Evolutionary conservation across 1,139 yeast genomes (phyloP), one percentile per base, ranked within the genome.

Genomic region (Zygotorulaspora mrakii): DNA sequence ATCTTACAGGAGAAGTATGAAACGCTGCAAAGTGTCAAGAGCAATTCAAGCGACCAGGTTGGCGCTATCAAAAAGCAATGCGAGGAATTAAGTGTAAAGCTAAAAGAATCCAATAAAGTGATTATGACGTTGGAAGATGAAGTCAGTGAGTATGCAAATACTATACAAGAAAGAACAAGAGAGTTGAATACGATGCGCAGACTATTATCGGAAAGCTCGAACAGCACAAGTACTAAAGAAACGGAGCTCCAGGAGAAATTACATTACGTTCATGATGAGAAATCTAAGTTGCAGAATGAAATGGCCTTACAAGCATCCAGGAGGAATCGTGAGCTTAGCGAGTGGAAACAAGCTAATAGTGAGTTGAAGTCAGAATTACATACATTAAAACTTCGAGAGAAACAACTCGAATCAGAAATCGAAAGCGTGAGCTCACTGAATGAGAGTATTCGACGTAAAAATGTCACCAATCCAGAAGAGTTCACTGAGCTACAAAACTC

Each of bases 41-140:
- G 70, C 7, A 35, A 63, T 28, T 73, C 84, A 0, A 69, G 67
- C 17, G 77, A 76, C 24, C 80, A 80, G 45, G 69, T 76, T 11
- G 85, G 79, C 45, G 56, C 76, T 0, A 64, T 78, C 43, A 79
- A 76, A 50, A 80, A 79, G 48, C 94, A 88, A 59, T 76, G 81
- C 42, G 95, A 88, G 34, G 97, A 89, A 55, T 64, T 87, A 37
- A 62, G 71, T 5, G 74, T 82, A 74, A 77, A 82, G 40, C 65
- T 81, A 23, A 76, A 76, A 47, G 97, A 89, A 52, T 69, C 79
- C 3, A 70, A 71, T 23, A 69, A 70, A 39, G 73, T 76, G 47
- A 69, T 76, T 20, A 91, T 85, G 43, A 73, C 78, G 2, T 62
- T 89, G 35, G 89, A 85, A 51, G 95, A 87, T 44, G 96, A 89